Evolutionary conservation across 352 stramenopile species (phyloP).

Genomic region (Phytophthora ohioensis): DNA sequence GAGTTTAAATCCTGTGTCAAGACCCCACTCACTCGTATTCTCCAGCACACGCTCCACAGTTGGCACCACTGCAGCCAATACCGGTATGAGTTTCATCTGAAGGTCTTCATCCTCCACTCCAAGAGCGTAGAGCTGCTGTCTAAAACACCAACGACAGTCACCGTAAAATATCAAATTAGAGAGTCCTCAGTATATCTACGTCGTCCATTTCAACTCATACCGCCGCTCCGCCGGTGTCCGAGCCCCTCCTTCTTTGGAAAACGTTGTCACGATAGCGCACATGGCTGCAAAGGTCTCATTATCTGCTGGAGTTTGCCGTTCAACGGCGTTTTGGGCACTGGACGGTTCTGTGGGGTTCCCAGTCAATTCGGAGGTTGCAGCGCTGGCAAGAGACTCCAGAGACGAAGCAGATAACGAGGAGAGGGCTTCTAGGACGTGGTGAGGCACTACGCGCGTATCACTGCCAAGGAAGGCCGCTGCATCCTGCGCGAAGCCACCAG

Average conservation of each 20-base stretch:
- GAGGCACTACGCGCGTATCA: slow-evolving; percentile 27
- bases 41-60: slow-evolving; percentile 43
- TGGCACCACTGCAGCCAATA: slow-evolving; percentile 28
- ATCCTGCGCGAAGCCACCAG: slow-evolving; percentile 15
- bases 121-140: slow-evolving; percentile 40
- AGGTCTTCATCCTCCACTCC: slow-evolving; percentile 43
- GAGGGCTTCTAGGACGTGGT: slow-evolving; percentile 14
- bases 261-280: slow-evolving; percentile 37
- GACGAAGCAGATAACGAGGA: slow-evolving; percentile 16
- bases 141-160: slow-evolving; percentile 4
- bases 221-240: slow-evolving; percentile 18
- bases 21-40: slow-evolving; percentile 36
- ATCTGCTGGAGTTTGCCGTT: slow-evolving; percentile 7
- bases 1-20: background rate
- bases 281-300: slow-evolving; percentile 39
- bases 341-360: background rate
- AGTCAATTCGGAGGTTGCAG: slow-evolving; percentile 37
- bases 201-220: slow-evolving; percentile 9
- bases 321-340: background rate
- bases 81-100: slow-evolving; percentile 33
- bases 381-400: slow-evolving; percentile 35
- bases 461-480: slow-evolving; percentile 21
- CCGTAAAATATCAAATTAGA: slow-evolving; percentile 22
- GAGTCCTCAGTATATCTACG: background rate
- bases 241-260: slow-evolving; percentile 26